Conservation (phyloP, 2,329 filamentous ascomycete species). For the Penicillium polonicum region DNA sequence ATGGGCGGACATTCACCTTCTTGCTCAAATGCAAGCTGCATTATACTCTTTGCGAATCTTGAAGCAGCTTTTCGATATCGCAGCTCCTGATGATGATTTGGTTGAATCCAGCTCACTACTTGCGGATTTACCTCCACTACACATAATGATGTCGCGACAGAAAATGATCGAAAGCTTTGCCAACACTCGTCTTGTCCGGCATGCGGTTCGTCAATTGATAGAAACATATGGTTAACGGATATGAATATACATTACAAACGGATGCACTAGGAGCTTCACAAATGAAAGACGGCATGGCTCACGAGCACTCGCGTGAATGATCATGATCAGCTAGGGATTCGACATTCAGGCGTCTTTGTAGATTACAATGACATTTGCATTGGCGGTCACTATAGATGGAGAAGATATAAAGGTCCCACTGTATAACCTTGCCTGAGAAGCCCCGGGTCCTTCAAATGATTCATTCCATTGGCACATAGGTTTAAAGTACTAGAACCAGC, state of each 20-base stretch:
- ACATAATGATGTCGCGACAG: constrained; percentile 29
- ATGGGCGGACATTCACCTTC: constrained; percentile 63
- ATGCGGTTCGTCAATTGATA: constrained; percentile 12
- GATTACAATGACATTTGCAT: not conserved
- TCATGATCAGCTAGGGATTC: not conserved
- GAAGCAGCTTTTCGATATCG: constrained; percentile 48
- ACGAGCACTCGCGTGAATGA: not conserved
- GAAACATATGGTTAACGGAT: constrained; percentile 15
- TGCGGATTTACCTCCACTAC: constrained; percentile 29
- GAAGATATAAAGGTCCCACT: not conserved
- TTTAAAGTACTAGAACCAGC: not conserved
- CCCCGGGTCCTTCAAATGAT: not conserved
- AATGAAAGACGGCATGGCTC: not conserved
- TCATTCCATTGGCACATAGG: not conserved
- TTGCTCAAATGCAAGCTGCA: constrained; percentile 60
- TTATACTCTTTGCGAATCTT: constrained; percentile 64
- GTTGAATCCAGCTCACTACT: constrained; percentile 22
- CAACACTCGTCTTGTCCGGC: constrained; percentile 8
- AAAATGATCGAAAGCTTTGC: constrained; percentile 19
- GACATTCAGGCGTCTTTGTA: not conserved
- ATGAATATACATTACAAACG: not conserved
- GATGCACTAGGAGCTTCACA: not conserved
- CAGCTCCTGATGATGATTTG: constrained; percentile 30
- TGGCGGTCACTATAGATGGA: not conserved
- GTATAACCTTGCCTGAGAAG: not conserved